phyloP scores from a whole-genome alignment of 768 basidiomycete genomes.

The Mrakia hoshinonis region DNA sequence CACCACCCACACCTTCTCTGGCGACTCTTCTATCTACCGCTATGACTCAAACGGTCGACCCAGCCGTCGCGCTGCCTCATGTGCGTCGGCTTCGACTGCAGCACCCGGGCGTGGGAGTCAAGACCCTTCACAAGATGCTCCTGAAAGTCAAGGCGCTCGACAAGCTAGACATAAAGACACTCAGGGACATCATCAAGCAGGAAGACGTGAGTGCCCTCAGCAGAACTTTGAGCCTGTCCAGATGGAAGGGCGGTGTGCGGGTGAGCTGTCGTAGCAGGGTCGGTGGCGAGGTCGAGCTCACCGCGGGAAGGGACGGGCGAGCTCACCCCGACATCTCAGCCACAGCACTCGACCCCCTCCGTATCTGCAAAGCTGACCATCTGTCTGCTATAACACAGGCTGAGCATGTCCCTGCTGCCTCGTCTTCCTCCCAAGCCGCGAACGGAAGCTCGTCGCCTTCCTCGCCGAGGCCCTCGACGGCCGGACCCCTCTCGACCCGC shows the following conservation, averaged over 20 bases:
- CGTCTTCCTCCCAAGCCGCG: conserved; percentile 31
- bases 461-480: not conserved
- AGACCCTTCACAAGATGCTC: not conserved
- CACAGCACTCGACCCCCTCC: no score
- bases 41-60: not conserved
- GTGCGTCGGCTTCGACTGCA: not conserved
- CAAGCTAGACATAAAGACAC: not conserved
- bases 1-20: not conserved
- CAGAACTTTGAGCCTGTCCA: not conserved
- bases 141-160: no score
- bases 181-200: not conserved
- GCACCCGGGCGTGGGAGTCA: not conserved
- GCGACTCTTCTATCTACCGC: not conserved
- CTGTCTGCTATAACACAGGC: not conserved
- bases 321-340: no score
- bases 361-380: no score
- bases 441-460: not conserved
- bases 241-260: not conserved
- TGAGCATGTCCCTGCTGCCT: conserved; percentile 36
- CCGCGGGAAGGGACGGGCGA: no score
- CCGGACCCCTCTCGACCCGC: not conserved
- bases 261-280: no score
- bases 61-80: not conserved
- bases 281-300: no score
- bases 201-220: not conserved